Conservation (phyloP, 176 grass and related monocot species). For the Paspalum vaginatum region DNA sequence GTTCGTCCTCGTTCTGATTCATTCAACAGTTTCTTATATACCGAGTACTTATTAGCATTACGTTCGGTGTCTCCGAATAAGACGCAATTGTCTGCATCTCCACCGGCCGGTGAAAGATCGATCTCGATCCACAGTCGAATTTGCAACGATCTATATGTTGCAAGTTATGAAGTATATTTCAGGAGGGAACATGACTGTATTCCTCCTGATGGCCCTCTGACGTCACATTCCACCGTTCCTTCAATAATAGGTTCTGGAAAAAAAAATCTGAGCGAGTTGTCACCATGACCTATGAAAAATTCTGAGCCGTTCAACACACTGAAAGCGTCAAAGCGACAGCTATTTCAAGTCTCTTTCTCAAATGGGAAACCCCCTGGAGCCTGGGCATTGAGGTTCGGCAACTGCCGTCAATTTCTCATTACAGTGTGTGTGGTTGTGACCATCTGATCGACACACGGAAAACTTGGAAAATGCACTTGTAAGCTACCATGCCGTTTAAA, state of each 20-base stretch:
- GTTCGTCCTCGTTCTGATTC: background rate
- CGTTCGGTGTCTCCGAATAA: background rate
- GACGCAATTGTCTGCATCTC: background rate
- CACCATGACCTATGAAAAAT: background rate
- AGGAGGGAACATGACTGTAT: background rate
- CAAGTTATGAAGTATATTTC: background rate
- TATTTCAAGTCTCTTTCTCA: conserved; percentile 18
- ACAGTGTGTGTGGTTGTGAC: background rate
- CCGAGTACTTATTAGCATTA: no score
- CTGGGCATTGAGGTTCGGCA: background rate
- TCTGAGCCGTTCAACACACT: background rate
- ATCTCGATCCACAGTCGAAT: background rate
- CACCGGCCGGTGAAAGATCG: background rate
- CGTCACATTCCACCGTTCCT: background rate
- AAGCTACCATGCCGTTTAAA: conserved; percentile 5
- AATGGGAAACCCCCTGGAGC: background rate
- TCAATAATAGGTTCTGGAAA: background rate
- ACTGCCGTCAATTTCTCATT: conserved; percentile 9
- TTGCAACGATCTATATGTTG: background rate
- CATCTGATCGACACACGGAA: background rate
- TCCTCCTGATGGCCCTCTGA: background rate
- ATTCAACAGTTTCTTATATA: no score
- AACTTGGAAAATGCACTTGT: background rate
- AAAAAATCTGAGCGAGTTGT: background rate
- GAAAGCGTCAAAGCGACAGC: background rate